A percentile compares a stretch with the other conserved stretches of the same genome.
phyloP scores from a whole-genome alignment of 2,329 filamentous ascomycete genomes.

The Ophiostoma angusticollis region DNA sequence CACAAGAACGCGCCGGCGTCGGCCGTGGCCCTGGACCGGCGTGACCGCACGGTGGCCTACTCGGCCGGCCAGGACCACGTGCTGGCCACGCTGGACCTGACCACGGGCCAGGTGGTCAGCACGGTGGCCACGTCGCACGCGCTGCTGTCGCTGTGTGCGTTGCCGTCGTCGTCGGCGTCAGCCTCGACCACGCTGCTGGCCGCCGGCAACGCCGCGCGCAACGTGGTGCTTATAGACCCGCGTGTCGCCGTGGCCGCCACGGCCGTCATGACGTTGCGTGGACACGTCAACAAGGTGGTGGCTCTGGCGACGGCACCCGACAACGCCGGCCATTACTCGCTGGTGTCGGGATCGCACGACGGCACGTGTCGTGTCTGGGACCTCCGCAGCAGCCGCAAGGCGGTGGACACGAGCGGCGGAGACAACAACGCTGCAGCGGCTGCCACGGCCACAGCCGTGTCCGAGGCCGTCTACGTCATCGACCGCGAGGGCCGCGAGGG shows the following conservation, averaged over 20 bases:
- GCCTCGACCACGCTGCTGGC: constrained; percentile 34
- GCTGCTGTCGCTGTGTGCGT: constrained; percentile 63
- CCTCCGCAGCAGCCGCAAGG: constrained; percentile 55
- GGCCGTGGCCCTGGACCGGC: constrained; percentile 70
- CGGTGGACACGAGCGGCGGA: constrained; percentile 33
- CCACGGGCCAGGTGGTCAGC: constrained; percentile 65
- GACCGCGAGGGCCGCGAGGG: constrained; percentile 53
- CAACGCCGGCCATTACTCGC: constrained; percentile 66
- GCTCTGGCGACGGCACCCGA: constrained; percentile 39
- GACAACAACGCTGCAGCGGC: constrained; percentile 35
- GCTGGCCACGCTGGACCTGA: constrained; percentile 79
- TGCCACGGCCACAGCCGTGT: constrained; percentile 34
- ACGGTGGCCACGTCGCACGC: constrained; percentile 74
- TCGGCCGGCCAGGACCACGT: constrained; percentile 85
- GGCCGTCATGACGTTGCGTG: constrained; percentile 78
- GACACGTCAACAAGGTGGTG: constrained; percentile 65
- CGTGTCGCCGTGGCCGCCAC: constrained; percentile 63
- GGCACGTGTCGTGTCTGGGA: constrained; percentile 93
- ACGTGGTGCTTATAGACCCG: constrained; percentile 89
- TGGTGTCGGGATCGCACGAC: constrained; percentile 84
- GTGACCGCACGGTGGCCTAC: constrained; percentile 80
- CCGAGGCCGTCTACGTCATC: constrained; percentile 65
- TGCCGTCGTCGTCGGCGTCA: constrained; percentile 38
- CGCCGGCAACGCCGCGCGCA: constrained; percentile 70
- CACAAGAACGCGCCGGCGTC: constrained; percentile 60